Evolutionary conservation across 179 eudicot species (phyloP).

Genomic region (Heliamphora pulchella): DNA sequence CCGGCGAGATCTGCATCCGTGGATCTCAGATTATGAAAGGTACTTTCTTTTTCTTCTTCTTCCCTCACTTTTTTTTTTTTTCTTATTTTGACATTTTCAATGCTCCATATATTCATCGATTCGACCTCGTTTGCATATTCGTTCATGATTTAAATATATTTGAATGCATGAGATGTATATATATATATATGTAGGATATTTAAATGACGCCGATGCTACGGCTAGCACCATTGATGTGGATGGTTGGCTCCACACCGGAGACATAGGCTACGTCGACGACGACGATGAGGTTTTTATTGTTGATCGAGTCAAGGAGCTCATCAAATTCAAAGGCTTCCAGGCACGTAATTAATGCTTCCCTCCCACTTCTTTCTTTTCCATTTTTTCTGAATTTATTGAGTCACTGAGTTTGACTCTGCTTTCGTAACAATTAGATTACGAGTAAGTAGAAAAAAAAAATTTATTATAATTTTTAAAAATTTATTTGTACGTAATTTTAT

Average conservation of each 20-base stretch:
- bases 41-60: background rate
- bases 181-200: conserved; percentile 19
- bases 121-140: background rate
- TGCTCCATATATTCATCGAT: background rate
- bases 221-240: conserved; percentile 36
- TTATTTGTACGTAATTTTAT: background rate
- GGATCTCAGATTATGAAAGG: conserved; percentile 91
- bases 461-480: background rate
- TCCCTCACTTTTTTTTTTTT: too few species aligned
- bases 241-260: conserved; percentile 40
- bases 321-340: conserved; percentile 48
- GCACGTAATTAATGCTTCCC: background rate
- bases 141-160: background rate
- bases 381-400: background rate
- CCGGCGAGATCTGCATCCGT: conserved; percentile 84
- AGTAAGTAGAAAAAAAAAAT: too few species aligned
- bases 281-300: conserved; percentile 41
- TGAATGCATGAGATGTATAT: background rate
- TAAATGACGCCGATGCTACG: conserved; percentile 38
- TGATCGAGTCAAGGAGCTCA: conserved; percentile 41
- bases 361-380: background rate
- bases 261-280: conserved; percentile 37
- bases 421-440: too few species aligned
- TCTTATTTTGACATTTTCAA: too few species aligned
- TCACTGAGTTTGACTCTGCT: too few species aligned